phyloP scores from a whole-genome alignment of 2,329 filamentous ascomycete species.

The Neoascochyta sp. region DNA sequence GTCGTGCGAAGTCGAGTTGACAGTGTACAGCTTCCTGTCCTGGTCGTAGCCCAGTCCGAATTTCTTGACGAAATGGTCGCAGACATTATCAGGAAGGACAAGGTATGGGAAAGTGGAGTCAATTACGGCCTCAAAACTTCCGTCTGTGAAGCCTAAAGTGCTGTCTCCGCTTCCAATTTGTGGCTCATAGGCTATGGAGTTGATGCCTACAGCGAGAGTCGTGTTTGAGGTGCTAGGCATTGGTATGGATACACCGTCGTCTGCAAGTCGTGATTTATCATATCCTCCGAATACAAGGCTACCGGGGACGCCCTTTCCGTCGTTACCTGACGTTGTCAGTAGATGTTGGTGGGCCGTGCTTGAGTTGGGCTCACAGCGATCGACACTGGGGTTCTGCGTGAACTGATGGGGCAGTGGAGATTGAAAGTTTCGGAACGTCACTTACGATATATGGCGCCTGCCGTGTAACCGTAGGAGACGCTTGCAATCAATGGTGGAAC shows the following conservation, averaged over 20 bases:
- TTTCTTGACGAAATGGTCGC: constrained; percentile 33
- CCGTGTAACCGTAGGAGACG: constrained; percentile 33
- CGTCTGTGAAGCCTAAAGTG: constrained; percentile 7
- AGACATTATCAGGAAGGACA: constrained; percentile 31
- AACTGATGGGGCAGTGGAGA: neutral
- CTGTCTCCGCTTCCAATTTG: constrained; percentile 11
- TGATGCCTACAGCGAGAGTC: constrained; percentile 10
- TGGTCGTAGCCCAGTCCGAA: constrained; percentile 39
- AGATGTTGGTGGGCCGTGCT: too few relatives aligned
- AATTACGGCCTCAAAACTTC: constrained; percentile 15
- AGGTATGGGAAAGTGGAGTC: constrained; percentile 41
- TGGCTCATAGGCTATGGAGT: constrained; percentile 22
- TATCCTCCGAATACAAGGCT: constrained; percentile 43
- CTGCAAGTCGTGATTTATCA: constrained; percentile 30
- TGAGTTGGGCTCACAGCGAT: too few relatives aligned
- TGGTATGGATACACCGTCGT: constrained; percentile 18
- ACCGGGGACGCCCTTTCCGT: constrained; percentile 18
- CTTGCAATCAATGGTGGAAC: constrained; percentile 20
- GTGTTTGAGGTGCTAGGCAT: constrained; percentile 1
- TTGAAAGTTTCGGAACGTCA: constrained; percentile 3
- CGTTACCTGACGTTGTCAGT: constrained; percentile 26
- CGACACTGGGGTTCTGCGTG: too few relatives aligned
- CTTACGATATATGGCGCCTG: constrained; percentile 37
- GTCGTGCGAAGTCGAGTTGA: constrained; percentile 25
- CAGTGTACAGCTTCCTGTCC: constrained; percentile 30